Base-by-base conservation (phyloP, 495 filamentous ascomycete genomes). In the Podospora sp. region DNA sequence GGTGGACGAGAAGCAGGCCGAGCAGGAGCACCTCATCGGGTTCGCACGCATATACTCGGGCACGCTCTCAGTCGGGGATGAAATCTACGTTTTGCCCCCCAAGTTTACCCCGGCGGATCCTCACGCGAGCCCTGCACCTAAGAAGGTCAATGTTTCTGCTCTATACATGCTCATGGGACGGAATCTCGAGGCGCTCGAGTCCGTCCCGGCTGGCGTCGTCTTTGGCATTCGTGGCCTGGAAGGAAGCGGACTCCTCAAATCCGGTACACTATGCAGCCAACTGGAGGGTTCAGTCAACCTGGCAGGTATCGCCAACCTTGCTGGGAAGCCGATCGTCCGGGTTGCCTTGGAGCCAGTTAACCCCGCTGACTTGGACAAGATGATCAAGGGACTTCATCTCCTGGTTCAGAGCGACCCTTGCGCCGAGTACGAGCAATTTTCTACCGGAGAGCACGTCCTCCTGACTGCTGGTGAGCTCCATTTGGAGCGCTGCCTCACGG, bases 101-200 rank as follows among this genome's bases (percentile, higher is more conserved):
- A 98, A 97, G 65, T 99, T 96, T 79, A 88, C 89, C 2, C 94
- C 96, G 12, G 87, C 88, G 21, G 79, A 89, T 64, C 92, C 94
- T 0, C 87, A 92, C 70, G 86, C 87, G 7, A 82, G 83, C 35
- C 93, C 93, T 0, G 89, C 91, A 66, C 92, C 94, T 0, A 84
- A 89, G 70, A 94, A 94, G 75, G 88, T 94, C 40, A 93, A 85
- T 0, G 89, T 99, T 33, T 94, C 89, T 27, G 91, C 92, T 6
- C 81, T 99, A 21, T 99, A 99, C 78, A 90, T 98, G 68, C 84
- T 99, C 58, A 99, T 99, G 95, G 95, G 95, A 36, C 85, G 93
- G 51, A 89, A 90, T 67, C 84, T 99, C 0, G 95, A 98, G 71
- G 84, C 90, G 0, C 86, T 99, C 2, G 81, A 85, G 51, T 91